Conservation (phyloP, 108 stramenopile species). For the Chaetoceros tenuissimus region DNA sequence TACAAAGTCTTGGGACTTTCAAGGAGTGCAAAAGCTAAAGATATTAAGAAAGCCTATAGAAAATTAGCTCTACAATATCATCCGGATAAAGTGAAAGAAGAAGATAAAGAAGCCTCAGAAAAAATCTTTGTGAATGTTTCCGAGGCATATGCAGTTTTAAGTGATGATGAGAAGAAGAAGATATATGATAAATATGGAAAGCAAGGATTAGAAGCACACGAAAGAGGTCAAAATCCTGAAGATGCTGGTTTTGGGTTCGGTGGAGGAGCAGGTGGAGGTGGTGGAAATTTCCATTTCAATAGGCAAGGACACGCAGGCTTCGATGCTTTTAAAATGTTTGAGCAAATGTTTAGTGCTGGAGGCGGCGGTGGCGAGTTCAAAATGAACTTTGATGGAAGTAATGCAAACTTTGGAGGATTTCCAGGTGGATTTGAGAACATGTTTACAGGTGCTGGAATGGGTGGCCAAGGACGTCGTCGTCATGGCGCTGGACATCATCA, state of each 20-base stretch:
- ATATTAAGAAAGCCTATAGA: conserved; percentile 59
- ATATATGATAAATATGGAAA: conserved; percentile 80
- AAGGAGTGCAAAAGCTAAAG: conserved; percentile 33
- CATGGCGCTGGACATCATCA: conserved; percentile 6
- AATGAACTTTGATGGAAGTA: conserved; percentile 5
- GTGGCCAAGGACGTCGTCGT: conserved; percentile 8
- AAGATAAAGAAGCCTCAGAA: conserved; percentile 50
- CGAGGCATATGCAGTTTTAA: conserved; percentile 67
- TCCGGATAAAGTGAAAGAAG: conserved; percentile 59
- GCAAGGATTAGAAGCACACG: conserved; percentile 59
- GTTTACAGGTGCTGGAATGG: conserved; percentile 13
- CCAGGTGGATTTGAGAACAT: conserved; percentile 6
- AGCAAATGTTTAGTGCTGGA: conserved; percentile 46
- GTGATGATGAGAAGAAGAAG: conserved; percentile 74
- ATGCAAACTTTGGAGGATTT: conserved; percentile 24
- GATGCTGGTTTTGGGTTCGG: conserved; percentile 45
- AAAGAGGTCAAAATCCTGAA: conserved; percentile 61
- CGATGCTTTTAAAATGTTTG: conserved; percentile 32
- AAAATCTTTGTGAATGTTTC: conserved; percentile 60
- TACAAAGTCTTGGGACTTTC: conserved; percentile 44
- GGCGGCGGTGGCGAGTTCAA: conserved; percentile 11
- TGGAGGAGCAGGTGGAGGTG: conserved; percentile 22
- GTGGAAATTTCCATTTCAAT: conserved; percentile 12
- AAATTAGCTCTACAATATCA: conserved; percentile 57
- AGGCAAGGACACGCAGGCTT: conserved; percentile 14